Evolutionary conservation across 345 rosid genomes (phyloP), one percentile per base, ranked within the genome.

Genomic region (Hibiscus syriacus): DNA sequence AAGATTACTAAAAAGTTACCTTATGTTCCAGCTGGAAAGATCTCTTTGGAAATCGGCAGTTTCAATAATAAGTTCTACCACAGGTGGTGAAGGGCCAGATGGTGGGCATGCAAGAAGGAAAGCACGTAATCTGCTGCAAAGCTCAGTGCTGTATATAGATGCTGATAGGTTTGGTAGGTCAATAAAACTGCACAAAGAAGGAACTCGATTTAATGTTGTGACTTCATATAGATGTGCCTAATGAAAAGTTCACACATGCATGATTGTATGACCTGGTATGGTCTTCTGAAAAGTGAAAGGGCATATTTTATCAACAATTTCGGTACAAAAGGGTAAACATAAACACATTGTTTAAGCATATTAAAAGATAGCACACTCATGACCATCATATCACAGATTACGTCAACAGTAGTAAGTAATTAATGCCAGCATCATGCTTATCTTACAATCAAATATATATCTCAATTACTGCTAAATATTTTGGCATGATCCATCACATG

Each of bases 1-100:
- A 17, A 32, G 62, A 67, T 61, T 72, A 52, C 60, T 58, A 19
- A 56, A 50, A 64, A 17, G 73, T 64, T 72, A 87, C 99, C 92
- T 83, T 22, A 91, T 84, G 72, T 77, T 82, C 99, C 97, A 94
- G 80, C 80, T 80, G 72, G 85, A 75, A 77, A 94, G 90, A 73
- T 94, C 99, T 72, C 87, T 85, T 76, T 94, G 96, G 80, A 94
- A 94, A 82, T 94, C 97, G 36, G 95, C 86, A 59, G 97, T 85
- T 64, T 96, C 99, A 74, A 91, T 79, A 64, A 94, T 89, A 64
- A 94, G 97, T 76, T 94, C 96, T 48, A 86, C 87, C 54, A 94
- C 96, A 58, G 86, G 87, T 66, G 85, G 84, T 58, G 95, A 85
- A 69, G 99, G 99, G 64, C 99, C 91, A 48, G 97, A 76, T 69